phyloP scores from a whole-genome alignment of 352 stramenopile genomes.

The Globisporangium barbulae region DNA sequence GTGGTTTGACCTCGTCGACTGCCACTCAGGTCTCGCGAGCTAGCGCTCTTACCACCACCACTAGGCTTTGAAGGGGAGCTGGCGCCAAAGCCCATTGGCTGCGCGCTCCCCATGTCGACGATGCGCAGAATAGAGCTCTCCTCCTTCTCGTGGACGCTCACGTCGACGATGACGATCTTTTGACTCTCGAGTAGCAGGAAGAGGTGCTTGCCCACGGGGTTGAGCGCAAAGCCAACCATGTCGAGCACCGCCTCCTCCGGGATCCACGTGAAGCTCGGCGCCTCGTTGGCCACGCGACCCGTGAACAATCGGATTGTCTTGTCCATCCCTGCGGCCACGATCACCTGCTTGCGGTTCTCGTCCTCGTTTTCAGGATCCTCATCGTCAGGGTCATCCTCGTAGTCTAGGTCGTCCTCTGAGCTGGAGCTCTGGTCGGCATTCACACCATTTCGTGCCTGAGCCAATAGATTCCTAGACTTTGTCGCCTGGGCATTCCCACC shows the following conservation, averaged over 20 bases:
- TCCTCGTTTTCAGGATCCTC: constrained; percentile 8
- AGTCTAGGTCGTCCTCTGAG: constrained; percentile 16
- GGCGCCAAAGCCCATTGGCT: background rate
- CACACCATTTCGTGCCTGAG: background rate
- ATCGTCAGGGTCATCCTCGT: constrained; percentile 14
- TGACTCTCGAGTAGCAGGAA: constrained; percentile 62
- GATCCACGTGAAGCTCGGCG: constrained; percentile 68
- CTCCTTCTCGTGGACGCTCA: constrained; percentile 18
- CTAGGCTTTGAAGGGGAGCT: background rate
- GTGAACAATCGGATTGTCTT: constrained; percentile 65
- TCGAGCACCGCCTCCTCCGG: constrained; percentile 59
- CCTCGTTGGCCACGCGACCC: constrained; percentile 41
- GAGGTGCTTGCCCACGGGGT: constrained; percentile 41
- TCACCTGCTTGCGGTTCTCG: constrained; percentile 30
- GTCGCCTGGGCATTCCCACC: background rate
- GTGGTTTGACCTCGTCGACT: background rate
- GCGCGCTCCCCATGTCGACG: constrained; percentile 26
- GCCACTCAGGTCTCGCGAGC: background rate
- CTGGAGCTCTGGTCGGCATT: background rate
- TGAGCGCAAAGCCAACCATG: constrained; percentile 57
- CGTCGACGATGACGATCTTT: constrained; percentile 47
- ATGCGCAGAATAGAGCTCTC: constrained; percentile 30
- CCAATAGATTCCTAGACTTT: background rate
- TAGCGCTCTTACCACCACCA: background rate
- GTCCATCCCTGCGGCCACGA: constrained; percentile 60